Conservation (phyloP, 2,329 filamentous ascomycete genomes). For the Bisporella sp. region DNA sequence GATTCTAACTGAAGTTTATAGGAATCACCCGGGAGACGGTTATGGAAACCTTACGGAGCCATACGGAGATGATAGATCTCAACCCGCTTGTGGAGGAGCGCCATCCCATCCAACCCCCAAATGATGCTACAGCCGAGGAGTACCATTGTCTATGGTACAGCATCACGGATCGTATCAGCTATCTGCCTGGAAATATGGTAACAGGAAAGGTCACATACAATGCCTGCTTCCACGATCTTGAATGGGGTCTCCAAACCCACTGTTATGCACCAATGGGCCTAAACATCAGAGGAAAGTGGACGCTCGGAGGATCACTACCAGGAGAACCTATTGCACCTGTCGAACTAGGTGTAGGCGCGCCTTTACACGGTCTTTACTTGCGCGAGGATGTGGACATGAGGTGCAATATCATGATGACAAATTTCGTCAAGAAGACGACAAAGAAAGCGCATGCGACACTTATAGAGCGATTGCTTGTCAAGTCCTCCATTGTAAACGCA, state of each 20-base stretch:
- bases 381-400: constrained; percentile 81
- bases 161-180: constrained; percentile 69
- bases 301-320: constrained; percentile 61
- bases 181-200: constrained; percentile 58
- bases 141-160: constrained; percentile 69
- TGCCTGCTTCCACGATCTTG: constrained; percentile 70
- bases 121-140: constrained; percentile 63
- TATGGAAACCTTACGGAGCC: constrained; percentile 68
- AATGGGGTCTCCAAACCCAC: constrained; percentile 71
- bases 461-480: constrained; percentile 55
- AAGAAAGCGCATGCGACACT: constrained; percentile 67
- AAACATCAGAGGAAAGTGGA: constrained; percentile 74
- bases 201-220: constrained; percentile 69
- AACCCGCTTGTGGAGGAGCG: constrained; percentile 77
- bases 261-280: constrained; percentile 77
- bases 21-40: constrained; percentile 61
- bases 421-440: constrained; percentile 76
- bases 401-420: constrained; percentile 69
- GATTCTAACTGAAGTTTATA: too few species aligned
- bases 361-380: constrained; percentile 65
- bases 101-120: constrained; percentile 59
- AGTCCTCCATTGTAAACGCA: constrained; percentile 32
- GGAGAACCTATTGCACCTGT: constrained; percentile 59
- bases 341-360: constrained; percentile 61
- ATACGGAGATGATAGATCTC: constrained; percentile 78